Base-by-base conservation (phyloP, 2,329 filamentous ascomycete genomes). In the Fusarium ambrosium region DNA sequence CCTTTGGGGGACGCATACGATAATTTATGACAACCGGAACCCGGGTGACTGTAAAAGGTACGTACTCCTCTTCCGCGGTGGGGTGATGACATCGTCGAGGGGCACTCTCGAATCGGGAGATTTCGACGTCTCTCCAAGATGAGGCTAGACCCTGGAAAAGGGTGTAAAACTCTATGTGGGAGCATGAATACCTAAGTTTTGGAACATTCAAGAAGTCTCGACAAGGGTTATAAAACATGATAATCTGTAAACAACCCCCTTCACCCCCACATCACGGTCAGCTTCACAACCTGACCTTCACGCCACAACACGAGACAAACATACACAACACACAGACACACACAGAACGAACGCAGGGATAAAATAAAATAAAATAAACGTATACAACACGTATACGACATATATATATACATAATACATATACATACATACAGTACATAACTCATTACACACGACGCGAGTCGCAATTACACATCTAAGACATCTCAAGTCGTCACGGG, bases 401-500 rank as follows among this genome's bases (percentile, higher is more conserved):
- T 74, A 75, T 68, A 74, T 66, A 71, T 60, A 66, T 60, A 74
- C 73, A 78, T 76, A 72, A 65, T 76, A 73, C 71, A 75, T 68
- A 77, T 71, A 77, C 56, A 72, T 74, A 77, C 63, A 72, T 68
- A 53, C 48, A 53, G 48, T 63, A 74, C 74, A 78, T 76, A 73
- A 66, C 76, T 73, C 71, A 75, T 68, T 74, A 77, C 63, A 72
- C 65, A 71, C 74, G 74, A 79, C 77, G 75, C 68, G 76, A 77
- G 77, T 79, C 77, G 77, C 64, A 60, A 64, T 76, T 74, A 74
- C 71, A 78, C 77, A 79, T 78, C 72, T 79, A 78, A 74, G 71
- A 73, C 77, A 78, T 78, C 70, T 78, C 68, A 74, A 64, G 64
- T 72, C 76, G 69, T 79, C 77, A 78, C 76, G 64, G 76, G 69